Evolutionary conservation across 108 stramenopile genomes (phyloP).

Genomic region (Nitzschia inconspicua): DNA sequence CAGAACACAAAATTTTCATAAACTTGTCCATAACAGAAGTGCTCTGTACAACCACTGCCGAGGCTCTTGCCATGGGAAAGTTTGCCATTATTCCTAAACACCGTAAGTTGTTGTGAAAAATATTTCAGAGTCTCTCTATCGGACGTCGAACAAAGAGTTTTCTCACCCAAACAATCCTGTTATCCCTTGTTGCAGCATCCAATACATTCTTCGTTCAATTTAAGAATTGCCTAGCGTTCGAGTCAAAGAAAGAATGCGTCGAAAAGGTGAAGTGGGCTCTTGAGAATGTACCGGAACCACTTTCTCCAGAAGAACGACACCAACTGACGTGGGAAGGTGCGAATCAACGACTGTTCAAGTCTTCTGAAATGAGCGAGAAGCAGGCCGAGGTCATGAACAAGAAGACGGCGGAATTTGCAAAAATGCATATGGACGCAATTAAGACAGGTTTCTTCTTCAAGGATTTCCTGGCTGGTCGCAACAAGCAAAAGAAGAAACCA

Average conservation of each 20-base stretch:
- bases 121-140: not conserved
- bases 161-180: not conserved
- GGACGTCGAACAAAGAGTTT: not conserved
- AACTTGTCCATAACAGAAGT: constrained; percentile 92
- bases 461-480: not conserved
- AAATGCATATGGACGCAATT: constrained; percentile 3
- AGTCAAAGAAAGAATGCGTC: constrained; percentile 71
- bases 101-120: constrained; percentile 24
- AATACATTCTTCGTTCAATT: constrained; percentile 91
- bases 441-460: constrained; percentile 4
- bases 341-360: constrained; percentile 76
- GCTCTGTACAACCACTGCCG: constrained; percentile 92
- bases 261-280: constrained; percentile 61
- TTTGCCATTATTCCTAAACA: constrained; percentile 84
- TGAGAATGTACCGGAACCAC: constrained; percentile 67
- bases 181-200: constrained; percentile 32
- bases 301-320: constrained; percentile 58
- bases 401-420: not conserved
- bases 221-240: constrained; percentile 74
- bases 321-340: constrained; percentile 93
- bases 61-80: constrained; percentile 96
- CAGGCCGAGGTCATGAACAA: constrained; percentile 51
- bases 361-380: constrained; percentile 45
- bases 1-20: constrained; percentile 83
- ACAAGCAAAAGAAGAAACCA: no score